Evolutionary conservation across 805 yeast species (phyloP).

Genomic region (Lipomyces orientalis): DNA sequence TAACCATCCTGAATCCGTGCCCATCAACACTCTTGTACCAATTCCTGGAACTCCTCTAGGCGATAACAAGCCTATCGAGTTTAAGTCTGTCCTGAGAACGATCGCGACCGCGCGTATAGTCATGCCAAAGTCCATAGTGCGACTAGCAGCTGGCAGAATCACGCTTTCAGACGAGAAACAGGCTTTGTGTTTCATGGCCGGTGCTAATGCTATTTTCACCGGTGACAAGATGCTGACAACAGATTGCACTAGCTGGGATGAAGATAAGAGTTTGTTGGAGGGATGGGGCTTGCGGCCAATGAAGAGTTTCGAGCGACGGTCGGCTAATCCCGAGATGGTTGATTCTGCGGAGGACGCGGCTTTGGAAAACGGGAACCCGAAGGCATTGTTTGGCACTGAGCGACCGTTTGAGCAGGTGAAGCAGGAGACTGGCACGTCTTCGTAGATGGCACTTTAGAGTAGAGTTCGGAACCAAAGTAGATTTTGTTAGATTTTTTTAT

Average conservation of each 20-base stretch:
- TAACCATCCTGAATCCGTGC: constrained; percentile 79
- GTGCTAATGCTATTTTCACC: constrained; percentile 80
- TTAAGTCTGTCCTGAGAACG: constrained; percentile 69
- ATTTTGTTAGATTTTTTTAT: background rate
- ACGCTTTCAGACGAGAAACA: constrained; percentile 82
- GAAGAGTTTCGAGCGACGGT: constrained; percentile 23
- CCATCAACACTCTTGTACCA: constrained; percentile 79
- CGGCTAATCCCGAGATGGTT: constrained; percentile 19
- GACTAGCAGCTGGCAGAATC: constrained; percentile 82
- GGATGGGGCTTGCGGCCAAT: constrained; percentile 64
- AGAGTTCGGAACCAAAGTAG: background rate
- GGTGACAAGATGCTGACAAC: constrained; percentile 84
- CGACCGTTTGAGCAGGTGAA: constrained; percentile 7
- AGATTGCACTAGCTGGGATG: constrained; percentile 84
- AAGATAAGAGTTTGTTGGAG: constrained; percentile 68
- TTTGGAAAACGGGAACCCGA: background rate
- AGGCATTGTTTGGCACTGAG: constrained; percentile 17
- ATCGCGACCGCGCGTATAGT: constrained; percentile 75
- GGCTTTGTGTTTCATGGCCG: constrained; percentile 74
- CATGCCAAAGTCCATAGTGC: constrained; percentile 73
- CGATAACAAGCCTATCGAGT: constrained; percentile 59
- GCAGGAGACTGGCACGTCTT: background rate
- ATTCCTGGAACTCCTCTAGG: constrained; percentile 80
- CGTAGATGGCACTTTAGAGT: background rate
- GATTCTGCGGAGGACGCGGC: background rate